Percentiles rank a stretch among this genome's conserved stretches.
These are phyloP conservation scores for Apophysomyces trapeziformis DNA, from an alignment of 371 early-diverging fungal species.

Conservation along the genomic window DNA sequence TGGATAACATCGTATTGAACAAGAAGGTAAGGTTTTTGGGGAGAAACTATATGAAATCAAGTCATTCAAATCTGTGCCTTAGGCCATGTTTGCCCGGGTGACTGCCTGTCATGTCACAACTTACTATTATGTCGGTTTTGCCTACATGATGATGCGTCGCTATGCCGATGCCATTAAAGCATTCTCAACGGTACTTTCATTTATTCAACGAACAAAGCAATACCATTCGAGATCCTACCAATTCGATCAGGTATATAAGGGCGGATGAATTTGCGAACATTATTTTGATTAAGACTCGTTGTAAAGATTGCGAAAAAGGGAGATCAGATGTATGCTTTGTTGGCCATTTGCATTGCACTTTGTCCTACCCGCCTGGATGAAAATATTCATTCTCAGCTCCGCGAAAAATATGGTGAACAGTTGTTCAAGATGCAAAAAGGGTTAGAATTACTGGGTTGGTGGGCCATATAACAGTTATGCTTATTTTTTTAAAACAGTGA, in stretches of 20 bases:
- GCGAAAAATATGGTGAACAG: conserved; percentile 94
- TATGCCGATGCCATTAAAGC: conserved; percentile 95
- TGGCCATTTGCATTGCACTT: conserved; percentile 89
- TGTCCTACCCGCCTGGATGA: conserved; percentile 95
- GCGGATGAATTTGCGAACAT: not conserved
- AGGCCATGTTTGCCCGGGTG: conserved; percentile 91
- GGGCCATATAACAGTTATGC: not conserved
- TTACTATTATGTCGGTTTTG: conserved; percentile 95
- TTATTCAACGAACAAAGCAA: conserved; percentile 90
- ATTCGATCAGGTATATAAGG: conserved; percentile 74
- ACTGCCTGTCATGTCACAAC: conserved; percentile 96
- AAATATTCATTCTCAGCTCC: conserved; percentile 81
- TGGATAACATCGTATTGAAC: conserved; percentile 93
- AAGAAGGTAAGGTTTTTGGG: conserved; percentile 62
- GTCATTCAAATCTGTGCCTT: conserved; percentile 6
- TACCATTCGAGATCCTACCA: conserved; percentile 93
- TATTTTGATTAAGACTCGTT: not conserved
- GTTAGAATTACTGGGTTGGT: conserved; percentile 25
- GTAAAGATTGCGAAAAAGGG: conserved; percentile 80
- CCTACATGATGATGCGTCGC: conserved; percentile 97
- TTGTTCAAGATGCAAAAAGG: conserved; percentile 84
- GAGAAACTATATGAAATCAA: not conserved
- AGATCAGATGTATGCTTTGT: conserved; percentile 93
- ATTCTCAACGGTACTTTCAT: conserved; percentile 89
- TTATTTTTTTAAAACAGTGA: conserved; percentile 55